Conservation (phyloP, 148 eudicot genomes). For the Agrostemma githago region DNA sequence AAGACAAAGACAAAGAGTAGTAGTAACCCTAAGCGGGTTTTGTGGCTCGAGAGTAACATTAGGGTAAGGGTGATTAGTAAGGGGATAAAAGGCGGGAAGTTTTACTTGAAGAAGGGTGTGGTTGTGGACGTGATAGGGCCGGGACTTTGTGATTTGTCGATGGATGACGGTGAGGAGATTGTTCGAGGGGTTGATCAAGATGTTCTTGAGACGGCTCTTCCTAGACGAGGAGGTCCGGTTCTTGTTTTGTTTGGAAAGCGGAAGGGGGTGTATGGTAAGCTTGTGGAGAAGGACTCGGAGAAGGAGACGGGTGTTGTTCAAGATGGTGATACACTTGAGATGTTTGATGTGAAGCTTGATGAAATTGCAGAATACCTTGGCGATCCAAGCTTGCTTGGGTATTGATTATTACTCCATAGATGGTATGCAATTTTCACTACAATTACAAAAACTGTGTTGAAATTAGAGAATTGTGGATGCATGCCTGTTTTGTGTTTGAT, state of each 20-base stretch:
- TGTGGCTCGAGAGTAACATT: constrained; percentile 80
- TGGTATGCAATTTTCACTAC: not conserved
- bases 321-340: constrained; percentile 66
- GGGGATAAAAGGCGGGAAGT: constrained; percentile 63
- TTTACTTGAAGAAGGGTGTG: constrained; percentile 73
- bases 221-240: constrained; percentile 76
- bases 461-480: not conserved
- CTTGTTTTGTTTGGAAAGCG: constrained; percentile 69
- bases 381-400: constrained; percentile 73
- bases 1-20: not conserved
- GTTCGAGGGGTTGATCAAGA: constrained; percentile 81
- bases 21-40: constrained; percentile 20
- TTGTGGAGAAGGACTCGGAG: constrained; percentile 64
- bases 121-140: constrained; percentile 88
- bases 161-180: constrained; percentile 78
- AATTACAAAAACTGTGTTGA: too few species aligned
- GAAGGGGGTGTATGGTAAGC: constrained; percentile 73
- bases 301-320: constrained; percentile 66
- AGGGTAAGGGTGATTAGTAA: constrained; percentile 72
- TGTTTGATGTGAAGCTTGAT: constrained; percentile 68
- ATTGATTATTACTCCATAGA: constrained; percentile 31
- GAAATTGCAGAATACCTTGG: constrained; percentile 86
- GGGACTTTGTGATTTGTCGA: constrained; percentile 62
- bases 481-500: not conserved
- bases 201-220: constrained; percentile 72